These are phyloP conservation scores for Daldinia eschscholtzii DNA, from an alignment of 2,329 filamentous ascomycete genomes.

Conservation along the genomic window DNA sequence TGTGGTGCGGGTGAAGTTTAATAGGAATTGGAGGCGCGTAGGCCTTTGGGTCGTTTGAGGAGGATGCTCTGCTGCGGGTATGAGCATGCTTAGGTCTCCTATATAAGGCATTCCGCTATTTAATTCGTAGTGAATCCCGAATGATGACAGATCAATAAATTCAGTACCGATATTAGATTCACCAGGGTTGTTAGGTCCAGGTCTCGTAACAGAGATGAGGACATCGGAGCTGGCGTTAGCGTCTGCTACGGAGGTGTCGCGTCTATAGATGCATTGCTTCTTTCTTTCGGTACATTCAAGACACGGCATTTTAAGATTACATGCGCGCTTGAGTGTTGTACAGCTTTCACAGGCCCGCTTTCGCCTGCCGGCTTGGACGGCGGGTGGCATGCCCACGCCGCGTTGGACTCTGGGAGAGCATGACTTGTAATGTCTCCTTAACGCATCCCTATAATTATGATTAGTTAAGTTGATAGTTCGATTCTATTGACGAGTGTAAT, in stretches of 20 bases:
- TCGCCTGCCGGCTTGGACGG: neutral
- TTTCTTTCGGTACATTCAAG: neutral
- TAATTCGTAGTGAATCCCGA: neutral
- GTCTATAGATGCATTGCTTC: conserved; percentile 4
- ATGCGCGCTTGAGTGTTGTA: conserved; percentile 3
- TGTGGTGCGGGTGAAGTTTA: conserved; percentile 8
- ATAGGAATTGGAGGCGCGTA: neutral
- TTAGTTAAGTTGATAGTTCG: neutral
- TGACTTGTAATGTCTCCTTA: conserved; percentile 7
- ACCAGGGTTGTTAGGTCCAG: neutral
- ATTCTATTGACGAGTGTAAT: neutral
- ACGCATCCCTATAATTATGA: neutral
- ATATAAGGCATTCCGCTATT: neutral
- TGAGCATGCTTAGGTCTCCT: neutral
- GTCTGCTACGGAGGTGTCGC: neutral
- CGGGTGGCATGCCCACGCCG: conserved; percentile 1
- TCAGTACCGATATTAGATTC: neutral
- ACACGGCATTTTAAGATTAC: conserved; percentile 4
- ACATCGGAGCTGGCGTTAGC: neutral
- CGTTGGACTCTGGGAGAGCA: neutral
- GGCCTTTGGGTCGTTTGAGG: neutral
- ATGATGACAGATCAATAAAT: neutral
- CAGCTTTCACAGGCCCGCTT: conserved; percentile 9
- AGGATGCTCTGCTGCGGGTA: neutral
- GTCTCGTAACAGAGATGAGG: neutral